Conservation (phyloP, 2,329 filamentous ascomycete genomes). For the Pezicula neosporulosa region DNA sequence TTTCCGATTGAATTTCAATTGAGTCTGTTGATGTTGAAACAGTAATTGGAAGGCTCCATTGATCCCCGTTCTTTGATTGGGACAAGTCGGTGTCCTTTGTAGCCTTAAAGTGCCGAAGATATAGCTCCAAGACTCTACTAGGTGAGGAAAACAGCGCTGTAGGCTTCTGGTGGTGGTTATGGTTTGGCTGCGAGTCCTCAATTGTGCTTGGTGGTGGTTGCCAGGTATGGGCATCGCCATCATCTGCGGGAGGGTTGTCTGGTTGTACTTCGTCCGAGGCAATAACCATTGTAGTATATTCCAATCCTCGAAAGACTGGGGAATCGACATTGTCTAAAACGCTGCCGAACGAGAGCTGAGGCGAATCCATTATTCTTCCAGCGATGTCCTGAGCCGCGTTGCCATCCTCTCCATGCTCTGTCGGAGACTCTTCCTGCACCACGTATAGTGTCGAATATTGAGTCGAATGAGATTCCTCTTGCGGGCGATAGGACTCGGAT, state of each 20-base stretch:
- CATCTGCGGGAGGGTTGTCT: background rate
- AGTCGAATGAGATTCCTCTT: conserved; percentile 2
- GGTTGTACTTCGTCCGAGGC: background rate
- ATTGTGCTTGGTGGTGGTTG: conserved; percentile 46
- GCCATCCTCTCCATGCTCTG: conserved; percentile 1
- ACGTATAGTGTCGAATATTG: conserved; percentile 2
- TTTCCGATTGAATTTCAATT: background rate
- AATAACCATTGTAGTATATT: background rate
- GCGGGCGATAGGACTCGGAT: conserved; percentile 19
- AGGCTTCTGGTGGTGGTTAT: conserved; percentile 18
- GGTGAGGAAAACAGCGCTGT: conserved; percentile 41
- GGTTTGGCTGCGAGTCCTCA: conserved; percentile 49
- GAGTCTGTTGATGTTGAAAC: background rate
- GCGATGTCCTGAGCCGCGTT: background rate
- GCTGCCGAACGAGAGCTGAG: conserved; percentile 23
- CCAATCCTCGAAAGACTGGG: conserved; percentile 16
- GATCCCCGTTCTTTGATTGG: conserved; percentile 2
- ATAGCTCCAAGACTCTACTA: conserved; percentile 46
- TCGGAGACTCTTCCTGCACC: background rate
- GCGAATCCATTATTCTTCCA: conserved; percentile 8
- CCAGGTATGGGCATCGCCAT: conserved; percentile 29
- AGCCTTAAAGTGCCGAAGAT: conserved; percentile 35
- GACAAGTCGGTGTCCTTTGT: conserved; percentile 18
- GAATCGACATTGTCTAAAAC: conserved; percentile 25
- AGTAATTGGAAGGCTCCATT: background rate